Evolutionary conservation across 371 early-diverging fungal genomes (phyloP).

Genomic region (Lichtheimia corymbifera): DNA sequence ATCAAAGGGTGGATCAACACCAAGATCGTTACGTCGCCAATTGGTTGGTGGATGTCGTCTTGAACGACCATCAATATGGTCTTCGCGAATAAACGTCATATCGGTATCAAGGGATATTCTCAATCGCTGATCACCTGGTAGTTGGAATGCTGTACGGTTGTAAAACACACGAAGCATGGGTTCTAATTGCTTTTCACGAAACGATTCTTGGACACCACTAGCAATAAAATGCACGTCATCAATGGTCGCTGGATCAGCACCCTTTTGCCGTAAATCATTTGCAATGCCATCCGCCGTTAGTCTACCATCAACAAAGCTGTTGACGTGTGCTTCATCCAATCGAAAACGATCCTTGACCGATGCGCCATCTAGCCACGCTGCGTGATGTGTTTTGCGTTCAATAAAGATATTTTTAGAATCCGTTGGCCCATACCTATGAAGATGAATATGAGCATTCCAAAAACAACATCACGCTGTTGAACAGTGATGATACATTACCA

Average conservation of each 20-base stretch:
- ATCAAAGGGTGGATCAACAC: conserved; percentile 86
- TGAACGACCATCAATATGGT: conserved; percentile 37
- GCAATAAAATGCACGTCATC: conserved; percentile 69
- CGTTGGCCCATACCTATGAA: conserved; percentile 49
- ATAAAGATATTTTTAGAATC: conserved; percentile 74
- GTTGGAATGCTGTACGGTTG: conserved; percentile 96
- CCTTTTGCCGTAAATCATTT: conserved; percentile 74
- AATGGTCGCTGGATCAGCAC: conserved; percentile 63
- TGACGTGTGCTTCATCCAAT: conserved; percentile 40
- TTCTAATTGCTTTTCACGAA: conserved; percentile 67
- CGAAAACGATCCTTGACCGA: conserved; percentile 63
- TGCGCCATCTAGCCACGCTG: conserved; percentile 94
- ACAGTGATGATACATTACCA: conserved; percentile 67
- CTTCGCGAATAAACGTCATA: conserved; percentile 91
- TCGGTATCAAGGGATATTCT: conserved; percentile 95
- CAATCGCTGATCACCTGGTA: conserved; percentile 91
- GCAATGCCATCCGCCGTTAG: conserved; percentile 85
- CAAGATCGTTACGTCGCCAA: conserved; percentile 91
- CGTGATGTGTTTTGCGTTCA: conserved; percentile 86
- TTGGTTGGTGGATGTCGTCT: conserved; percentile 67
- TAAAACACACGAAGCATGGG: conserved; percentile 89
- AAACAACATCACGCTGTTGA: conserved; percentile 7
- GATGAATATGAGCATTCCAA: conserved; percentile 7
- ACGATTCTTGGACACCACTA: conserved; percentile 68
- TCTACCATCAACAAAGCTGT: conserved; percentile 62